Conservation (phyloP, 805 yeast species). For the Starmerella vaccinii region DNA sequence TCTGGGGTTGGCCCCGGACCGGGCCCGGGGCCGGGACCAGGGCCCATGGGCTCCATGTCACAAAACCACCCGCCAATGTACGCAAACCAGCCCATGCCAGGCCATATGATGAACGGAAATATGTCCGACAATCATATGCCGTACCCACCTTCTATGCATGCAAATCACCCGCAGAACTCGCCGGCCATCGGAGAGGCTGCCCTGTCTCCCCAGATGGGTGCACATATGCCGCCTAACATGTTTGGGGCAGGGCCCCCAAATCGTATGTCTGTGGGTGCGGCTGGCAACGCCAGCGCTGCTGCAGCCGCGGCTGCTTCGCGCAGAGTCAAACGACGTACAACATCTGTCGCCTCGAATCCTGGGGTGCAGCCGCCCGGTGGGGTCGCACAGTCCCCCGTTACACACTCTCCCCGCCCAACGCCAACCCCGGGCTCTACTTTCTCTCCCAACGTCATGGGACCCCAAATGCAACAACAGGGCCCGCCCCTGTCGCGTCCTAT, state of each 20-base stretch:
- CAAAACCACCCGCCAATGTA: not conserved
- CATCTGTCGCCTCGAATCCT: not conserved
- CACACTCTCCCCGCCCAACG: not conserved
- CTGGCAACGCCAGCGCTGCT: not conserved
- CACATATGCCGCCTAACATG: slow-evolving; percentile 2
- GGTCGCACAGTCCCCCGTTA: not conserved
- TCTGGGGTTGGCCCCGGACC: not conserved
- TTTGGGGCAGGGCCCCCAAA: not conserved
- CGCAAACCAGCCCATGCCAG: not conserved
- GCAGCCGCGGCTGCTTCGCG: not conserved
- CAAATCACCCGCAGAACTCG: not conserved
- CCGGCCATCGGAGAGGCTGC: not conserved
- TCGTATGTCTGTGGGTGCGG: not conserved
- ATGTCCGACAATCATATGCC: not conserved
- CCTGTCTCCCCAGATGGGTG: not conserved
- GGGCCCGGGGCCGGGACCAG: too few relatives aligned
- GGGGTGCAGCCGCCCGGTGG: not conserved
- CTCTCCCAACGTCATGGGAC: not conserved
- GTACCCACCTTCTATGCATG: not conserved
- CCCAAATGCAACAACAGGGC: not conserved
- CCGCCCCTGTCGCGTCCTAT: not conserved
- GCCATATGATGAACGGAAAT: slow-evolving; percentile 1
- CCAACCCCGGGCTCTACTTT: not conserved
- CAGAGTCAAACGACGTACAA: not conserved
- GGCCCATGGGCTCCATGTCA: not conserved